Percentiles rank a stretch among this genome's conserved stretches.
phyloP scores from a whole-genome alignment of 257 asterid genomes.

The Plantago ovata region DNA sequence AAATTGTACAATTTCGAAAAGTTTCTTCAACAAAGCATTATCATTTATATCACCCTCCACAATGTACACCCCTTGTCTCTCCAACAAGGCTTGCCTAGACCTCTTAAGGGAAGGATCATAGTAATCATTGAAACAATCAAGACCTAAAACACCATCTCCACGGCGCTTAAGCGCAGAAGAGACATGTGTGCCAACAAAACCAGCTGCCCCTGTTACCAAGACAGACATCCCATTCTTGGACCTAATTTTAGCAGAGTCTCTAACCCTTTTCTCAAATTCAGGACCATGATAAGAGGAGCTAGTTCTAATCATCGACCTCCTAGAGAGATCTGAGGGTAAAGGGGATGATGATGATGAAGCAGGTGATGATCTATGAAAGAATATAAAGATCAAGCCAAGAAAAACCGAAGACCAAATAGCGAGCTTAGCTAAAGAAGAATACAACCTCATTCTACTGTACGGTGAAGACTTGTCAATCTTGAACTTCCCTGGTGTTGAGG shows the following conservation, averaged over 20 bases:
- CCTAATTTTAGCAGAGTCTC: conserved; percentile 25
- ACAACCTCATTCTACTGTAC: conserved; percentile 35
- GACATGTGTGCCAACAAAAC: conserved; percentile 24
- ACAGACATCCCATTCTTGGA: conserved; percentile 26
- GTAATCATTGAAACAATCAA: conserved; percentile 22
- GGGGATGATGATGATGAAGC: conserved; percentile 32
- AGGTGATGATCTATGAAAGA: conserved; percentile 46
- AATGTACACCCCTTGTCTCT: conserved; percentile 18
- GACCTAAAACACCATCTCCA: conserved; percentile 23
- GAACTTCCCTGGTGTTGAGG: conserved; percentile 69
- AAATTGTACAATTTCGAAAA: conserved; percentile 22
- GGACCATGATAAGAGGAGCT: conserved; percentile 20
- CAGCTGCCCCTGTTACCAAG: conserved; percentile 24
- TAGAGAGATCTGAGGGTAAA: conserved; percentile 28
- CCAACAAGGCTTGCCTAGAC: conserved; percentile 15
- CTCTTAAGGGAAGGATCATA: conserved; percentile 21
- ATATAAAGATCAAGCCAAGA: conserved; percentile 42
- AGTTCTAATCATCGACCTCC: conserved; percentile 30
- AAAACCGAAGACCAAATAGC: conserved; percentile 49
- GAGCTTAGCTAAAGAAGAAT: conserved; percentile 45
- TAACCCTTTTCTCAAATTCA: conserved; percentile 21
- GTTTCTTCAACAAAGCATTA: conserved; percentile 10
- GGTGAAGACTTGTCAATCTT: conserved; percentile 62
- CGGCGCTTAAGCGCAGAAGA: conserved; percentile 23
- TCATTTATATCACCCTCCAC: conserved; percentile 27